A percentile compares a stretch with the other conserved stretches of the same genome.
phyloP scores from a whole-genome alignment of 805 yeast species.

The Ascoidea tarda region DNA sequence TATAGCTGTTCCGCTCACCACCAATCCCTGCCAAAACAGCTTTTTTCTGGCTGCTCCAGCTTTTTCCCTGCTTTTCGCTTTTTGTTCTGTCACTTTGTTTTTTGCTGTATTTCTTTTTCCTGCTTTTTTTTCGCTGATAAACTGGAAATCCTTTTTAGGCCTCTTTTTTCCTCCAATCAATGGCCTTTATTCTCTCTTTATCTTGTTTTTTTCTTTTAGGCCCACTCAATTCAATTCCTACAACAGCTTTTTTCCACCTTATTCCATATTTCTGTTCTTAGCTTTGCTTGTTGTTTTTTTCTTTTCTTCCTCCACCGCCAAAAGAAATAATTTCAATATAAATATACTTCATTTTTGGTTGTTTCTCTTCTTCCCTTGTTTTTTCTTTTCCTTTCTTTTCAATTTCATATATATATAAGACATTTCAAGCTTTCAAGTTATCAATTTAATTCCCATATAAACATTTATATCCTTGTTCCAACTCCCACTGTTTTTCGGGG shows the following conservation, averaged over 20 bases:
- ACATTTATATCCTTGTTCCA: background rate
- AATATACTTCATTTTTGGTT: background rate
- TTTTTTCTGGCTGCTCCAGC: background rate
- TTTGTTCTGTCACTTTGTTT: slow-evolving; percentile 2
- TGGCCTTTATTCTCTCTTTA: slow-evolving; percentile 5
- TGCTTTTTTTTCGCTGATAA: background rate
- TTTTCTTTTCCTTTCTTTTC: background rate
- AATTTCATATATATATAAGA: background rate
- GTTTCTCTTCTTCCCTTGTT: background rate
- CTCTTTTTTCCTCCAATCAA: slow-evolving; percentile 1
- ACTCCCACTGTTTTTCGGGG: background rate
- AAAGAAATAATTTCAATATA: background rate
- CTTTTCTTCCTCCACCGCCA: background rate
- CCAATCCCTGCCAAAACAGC: slow-evolving; percentile 16
- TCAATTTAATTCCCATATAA: background rate
- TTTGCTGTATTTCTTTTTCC: background rate
- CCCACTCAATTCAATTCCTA: background rate
- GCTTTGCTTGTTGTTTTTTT: background rate
- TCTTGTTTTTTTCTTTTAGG: background rate
- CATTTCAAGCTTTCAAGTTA: background rate
- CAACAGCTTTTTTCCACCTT: background rate
- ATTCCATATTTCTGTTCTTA: background rate
- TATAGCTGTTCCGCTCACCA: slow-evolving; percentile 19
- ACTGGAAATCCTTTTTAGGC: background rate
- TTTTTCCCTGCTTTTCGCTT: slow-evolving; percentile 2